Base-by-base conservation (phyloP, 768 basidiomycete genomes). In the Auricularia sp. region DNA sequence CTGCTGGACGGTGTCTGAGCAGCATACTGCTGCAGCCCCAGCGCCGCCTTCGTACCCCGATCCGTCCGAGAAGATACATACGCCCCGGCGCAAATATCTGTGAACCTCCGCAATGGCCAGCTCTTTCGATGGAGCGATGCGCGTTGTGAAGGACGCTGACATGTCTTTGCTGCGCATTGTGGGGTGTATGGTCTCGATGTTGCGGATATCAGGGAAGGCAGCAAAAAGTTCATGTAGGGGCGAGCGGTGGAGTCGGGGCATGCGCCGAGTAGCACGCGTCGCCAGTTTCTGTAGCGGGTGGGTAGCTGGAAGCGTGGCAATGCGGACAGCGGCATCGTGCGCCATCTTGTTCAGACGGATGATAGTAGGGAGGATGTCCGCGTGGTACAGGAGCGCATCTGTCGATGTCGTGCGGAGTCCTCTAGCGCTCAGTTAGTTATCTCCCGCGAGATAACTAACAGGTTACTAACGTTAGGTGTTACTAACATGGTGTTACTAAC, bases 401-500 rank as follows among this genome's bases (percentile, higher is more conserved):
- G 62, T 65, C 3, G 65, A 33, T 7, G 61, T 64, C n/a, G 63
- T n/a, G 29, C 63, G 35, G 34, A 64, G 34, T 4, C 29, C 63
- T 3, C 63, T 29, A 29, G 29, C 29, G 29, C 29, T 29, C 29
- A 29, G 29, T 29, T 29, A 29, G 29, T 29, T 29, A 29, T 29
- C 29, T 29, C 29, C 29, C 29, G 29, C 29, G 29, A 29, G 29
- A 29, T 29, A 29, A 29, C 29, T 29, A 29, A 29, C 29, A 29
- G 29, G 29, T 29, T 29, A 29, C 29, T 29, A 29, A 29, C 29
- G 29, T 29, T 2, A 29, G 29, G 29, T 29, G 29, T 29, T 29
- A 29, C 29, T 29, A 29, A 29, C 29, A 29, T 29, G 29, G 29
- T 29, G 29, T 29, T 29, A 29, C 2, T 29, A 29, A 29, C 29